Conservation (phyloP, 2,329 filamentous ascomycete genomes). For the Sarocladiaceae sp. region DNA sequence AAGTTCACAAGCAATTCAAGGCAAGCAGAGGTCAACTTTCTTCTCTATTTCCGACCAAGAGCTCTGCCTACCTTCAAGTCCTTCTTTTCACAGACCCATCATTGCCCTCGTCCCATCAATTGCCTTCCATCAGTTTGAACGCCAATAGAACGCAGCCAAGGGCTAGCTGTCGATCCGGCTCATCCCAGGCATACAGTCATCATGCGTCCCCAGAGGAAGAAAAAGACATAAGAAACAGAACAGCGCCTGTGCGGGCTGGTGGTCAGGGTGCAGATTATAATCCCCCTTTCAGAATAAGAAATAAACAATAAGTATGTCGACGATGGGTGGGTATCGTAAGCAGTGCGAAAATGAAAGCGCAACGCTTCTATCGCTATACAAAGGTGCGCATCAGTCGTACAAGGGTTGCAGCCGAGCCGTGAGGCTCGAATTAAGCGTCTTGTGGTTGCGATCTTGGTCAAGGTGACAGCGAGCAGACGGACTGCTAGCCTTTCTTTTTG, state of each 20-base stretch:
- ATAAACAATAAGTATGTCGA: background rate
- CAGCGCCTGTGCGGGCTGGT: background rate
- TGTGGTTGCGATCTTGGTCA: background rate
- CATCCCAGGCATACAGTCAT: background rate
- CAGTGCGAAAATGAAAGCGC: background rate
- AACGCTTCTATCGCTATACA: conserved; percentile 11
- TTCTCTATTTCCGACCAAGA: no score
- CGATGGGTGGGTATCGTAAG: conserved; percentile 4
- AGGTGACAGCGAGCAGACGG: conserved; percentile 9
- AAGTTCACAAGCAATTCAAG: no score
- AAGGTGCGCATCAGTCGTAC: background rate
- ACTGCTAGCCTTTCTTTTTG: conserved; percentile 37
- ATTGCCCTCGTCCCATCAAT: no score
- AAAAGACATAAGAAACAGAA: conserved; percentile 9
- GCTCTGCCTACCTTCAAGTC: no score
- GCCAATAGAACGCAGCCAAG: no score
- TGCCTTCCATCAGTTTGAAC: no score
- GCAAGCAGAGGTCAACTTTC: no score
- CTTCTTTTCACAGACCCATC: no score
- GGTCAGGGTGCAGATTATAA: background rate
- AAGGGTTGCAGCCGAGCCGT: background rate
- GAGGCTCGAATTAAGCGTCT: background rate
- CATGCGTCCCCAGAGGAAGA: background rate
- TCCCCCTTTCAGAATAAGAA: background rate
- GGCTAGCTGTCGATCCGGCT: background rate